These are phyloP conservation scores for Colletotrichum falcatum DNA, from an alignment of 2,329 filamentous ascomycete species.

Conservation along the genomic window DNA sequence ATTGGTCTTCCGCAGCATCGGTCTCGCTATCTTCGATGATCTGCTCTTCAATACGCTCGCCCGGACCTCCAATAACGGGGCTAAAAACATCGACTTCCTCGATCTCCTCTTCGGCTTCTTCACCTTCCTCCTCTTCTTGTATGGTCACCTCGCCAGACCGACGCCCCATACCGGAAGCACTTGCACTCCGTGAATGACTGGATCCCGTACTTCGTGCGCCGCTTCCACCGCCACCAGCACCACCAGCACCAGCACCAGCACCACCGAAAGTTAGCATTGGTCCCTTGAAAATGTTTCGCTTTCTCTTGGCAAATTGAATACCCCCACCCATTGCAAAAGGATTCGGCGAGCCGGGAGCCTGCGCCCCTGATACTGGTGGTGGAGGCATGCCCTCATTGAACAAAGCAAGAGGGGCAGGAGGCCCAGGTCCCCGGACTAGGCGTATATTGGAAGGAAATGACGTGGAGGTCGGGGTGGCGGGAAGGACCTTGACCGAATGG, in stretches of 20 bases:
- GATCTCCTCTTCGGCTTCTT: conserved; percentile 60
- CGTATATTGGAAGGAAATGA: conserved; percentile 89
- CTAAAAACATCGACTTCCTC: conserved; percentile 72
- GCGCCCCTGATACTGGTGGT: conserved; percentile 43
- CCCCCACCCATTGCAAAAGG: conserved; percentile 64
- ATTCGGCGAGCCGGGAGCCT: conserved; percentile 66
- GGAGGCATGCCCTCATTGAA: conserved; percentile 71
- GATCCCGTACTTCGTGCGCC: conserved; percentile 52
- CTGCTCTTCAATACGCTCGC: conserved; percentile 60
- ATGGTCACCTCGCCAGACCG: conserved; percentile 82
- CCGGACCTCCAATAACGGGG: conserved; percentile 60
- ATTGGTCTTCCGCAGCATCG: conserved; percentile 14
- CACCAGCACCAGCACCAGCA: conserved; percentile 45
- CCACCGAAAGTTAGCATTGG: conserved; percentile 71
- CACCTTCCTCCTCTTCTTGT: conserved; percentile 70
- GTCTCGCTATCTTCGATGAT: conserved; percentile 48
- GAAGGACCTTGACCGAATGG: conserved; percentile 93
- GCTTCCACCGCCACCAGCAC: conserved; percentile 45
- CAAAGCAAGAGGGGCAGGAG: conserved; percentile 61
- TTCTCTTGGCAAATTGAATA: conserved; percentile 83
- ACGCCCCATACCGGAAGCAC: conserved; percentile 72
- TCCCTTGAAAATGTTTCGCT: conserved; percentile 85
- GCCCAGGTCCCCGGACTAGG: conserved; percentile 74
- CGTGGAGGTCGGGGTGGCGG: conserved; percentile 81
- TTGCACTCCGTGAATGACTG: conserved; percentile 68